phyloP scores from a whole-genome alignment of 331 rosid genomes.

The Quercus lobata region DNA sequence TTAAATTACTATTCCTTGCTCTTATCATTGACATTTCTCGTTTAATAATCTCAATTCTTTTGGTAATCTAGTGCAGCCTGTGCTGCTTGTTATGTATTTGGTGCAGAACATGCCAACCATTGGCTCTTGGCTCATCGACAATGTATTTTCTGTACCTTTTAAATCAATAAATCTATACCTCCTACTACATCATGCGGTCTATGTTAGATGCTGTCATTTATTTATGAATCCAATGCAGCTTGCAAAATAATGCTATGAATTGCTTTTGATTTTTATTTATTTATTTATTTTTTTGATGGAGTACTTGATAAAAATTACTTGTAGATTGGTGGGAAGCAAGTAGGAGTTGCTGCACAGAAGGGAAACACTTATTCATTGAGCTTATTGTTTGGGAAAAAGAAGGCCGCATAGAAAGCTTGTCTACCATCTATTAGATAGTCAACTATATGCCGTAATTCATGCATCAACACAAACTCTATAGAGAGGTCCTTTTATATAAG shows the following conservation, averaged over 20 bases:
- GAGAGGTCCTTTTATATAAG: not conserved
- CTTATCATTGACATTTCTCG: not conserved
- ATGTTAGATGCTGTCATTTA: too few species aligned
- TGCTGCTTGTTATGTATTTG: slow-evolving; percentile 86
- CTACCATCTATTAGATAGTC: not conserved
- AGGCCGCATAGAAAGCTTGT: slow-evolving; percentile 33
- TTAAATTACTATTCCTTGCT: not conserved
- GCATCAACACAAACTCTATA: not conserved
- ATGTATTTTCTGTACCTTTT: slow-evolving; percentile 47
- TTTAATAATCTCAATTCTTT: not conserved
- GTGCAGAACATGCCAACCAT: slow-evolving; percentile 90
- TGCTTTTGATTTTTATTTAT: too few species aligned
- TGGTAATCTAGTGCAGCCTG: slow-evolving; percentile 56
- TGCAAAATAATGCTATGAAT: too few species aligned
- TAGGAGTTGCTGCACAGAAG: slow-evolving; percentile 71
- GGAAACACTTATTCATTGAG: slow-evolving; percentile 72
- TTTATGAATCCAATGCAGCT: not conserved
- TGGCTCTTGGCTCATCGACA: slow-evolving; percentile 97
- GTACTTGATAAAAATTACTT: slow-evolving; percentile 1
- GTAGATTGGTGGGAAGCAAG: slow-evolving; percentile 77
- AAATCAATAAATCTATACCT: not conserved
- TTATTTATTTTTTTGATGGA: not conserved
- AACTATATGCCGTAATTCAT: not conserved
- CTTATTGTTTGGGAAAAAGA: slow-evolving; percentile 70
- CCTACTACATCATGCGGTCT: too few species aligned